Evolutionary conservation across 169 alveolate species (phyloP).

Genomic region (Plasmodium inui): DNA sequence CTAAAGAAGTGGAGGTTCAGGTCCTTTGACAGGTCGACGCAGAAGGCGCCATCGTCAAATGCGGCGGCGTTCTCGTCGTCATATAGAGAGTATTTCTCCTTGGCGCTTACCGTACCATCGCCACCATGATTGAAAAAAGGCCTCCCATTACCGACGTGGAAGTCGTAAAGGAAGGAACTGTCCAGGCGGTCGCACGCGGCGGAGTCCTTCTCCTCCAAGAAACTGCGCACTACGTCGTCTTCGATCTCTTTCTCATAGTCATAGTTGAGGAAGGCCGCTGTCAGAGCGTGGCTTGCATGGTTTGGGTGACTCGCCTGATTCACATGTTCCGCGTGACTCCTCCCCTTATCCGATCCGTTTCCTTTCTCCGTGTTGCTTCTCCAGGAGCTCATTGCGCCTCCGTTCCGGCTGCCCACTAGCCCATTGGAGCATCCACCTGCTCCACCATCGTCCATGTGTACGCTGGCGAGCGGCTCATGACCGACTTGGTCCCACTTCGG

Average conservation of each 20-base stretch:
- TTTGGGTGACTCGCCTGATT: neutral
- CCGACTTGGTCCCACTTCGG: neutral
- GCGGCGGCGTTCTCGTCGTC: neutral
- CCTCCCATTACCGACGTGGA: neutral
- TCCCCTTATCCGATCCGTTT: neutral
- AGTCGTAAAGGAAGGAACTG: neutral
- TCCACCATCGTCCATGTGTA: neutral
- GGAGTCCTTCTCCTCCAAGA: neutral
- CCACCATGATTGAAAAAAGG: neutral
- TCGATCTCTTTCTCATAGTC: neutral
- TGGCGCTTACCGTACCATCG: neutral
- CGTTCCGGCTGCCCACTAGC: neutral
- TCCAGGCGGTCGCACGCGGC: neutral
- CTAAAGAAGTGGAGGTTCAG: constrained; percentile 10
- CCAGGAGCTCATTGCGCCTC: neutral
- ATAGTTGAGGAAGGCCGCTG: neutral
- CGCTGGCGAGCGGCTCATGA: neutral
- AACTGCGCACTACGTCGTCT: neutral
- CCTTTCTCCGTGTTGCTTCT: neutral
- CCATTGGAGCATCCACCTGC: neutral
- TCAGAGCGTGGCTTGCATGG: neutral
- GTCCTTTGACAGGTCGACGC: constrained; percentile 2
- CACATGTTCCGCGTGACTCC: neutral
- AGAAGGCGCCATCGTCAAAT: neutral
- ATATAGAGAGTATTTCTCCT: neutral